Evolutionary conservation across 1,284 basidiomycete species (phyloP), one percentile per base, ranked within the genome.

Genomic region (Boletus albobrunnescens): DNA sequence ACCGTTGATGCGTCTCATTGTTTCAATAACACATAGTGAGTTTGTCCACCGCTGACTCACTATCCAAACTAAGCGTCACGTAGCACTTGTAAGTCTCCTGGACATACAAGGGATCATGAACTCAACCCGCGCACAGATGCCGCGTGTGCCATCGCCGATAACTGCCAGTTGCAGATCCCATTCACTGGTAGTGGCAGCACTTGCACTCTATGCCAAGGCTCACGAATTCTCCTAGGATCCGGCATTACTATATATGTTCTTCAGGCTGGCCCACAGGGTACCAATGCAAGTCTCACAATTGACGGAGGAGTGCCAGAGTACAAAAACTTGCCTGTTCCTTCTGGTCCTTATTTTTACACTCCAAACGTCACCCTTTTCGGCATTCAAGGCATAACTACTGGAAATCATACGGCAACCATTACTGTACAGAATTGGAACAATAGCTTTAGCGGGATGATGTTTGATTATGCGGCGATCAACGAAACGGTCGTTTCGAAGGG

Each of bases 1-100:
- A 47, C 42, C 6, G 16, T 60, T 20, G 40, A 59, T 41, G 46
- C 56, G 32, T 60, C 47, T 30, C 46, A 39, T 10, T 60, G 56
- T 19, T 58, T 36, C 36, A 58, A 58, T 31, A 27, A 41, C 3
- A 55, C 52, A n/a, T 60, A 41, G 56, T 58, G 24, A 46, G 56
- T 41, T 23, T n/a, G 5, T 22, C 20, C 7, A 23, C 17, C 17
- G 1, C 13, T 22, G 7, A 23, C 24, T 19, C 7, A 3, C 20
- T 22, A 14, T 20, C 26, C 2, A 3, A 41, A 27, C 44, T 41
- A n/a, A 57, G 17, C 13, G 12, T 16, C 13, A 1, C 10, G 14
- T 17, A 57, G 46, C 24, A 55, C 51, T 12, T 55, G 51, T 49
- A 30, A 42, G 56, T 44, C 8, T 24, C 28, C 1, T 14, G 10